Evolutionary conservation across 495 filamentous ascomycete species (phyloP), one percentile per base, ranked within the genome.

Genomic region (Cercophora sp.): DNA sequence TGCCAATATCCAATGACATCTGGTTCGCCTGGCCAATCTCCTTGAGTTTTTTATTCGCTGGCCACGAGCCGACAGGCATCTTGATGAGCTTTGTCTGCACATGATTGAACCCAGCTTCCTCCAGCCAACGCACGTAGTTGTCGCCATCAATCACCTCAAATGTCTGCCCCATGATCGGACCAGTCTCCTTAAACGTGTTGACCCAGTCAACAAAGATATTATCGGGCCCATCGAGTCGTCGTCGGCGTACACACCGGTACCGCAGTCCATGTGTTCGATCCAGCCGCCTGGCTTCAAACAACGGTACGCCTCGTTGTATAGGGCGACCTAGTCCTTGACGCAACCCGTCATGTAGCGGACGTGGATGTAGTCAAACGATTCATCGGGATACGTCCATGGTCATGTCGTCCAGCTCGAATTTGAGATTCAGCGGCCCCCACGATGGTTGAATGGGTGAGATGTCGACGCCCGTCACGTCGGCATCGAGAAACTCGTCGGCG

Each of bases 301-400:
- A 2, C 40, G 43, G 49, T 61, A 71, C 5, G 56, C 60, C 37
- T 76, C 56, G 20, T 52, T 19, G 34, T 72, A 66, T 2, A 71
- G 68, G 18, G 54, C 62, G 4, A 69, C 65, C 82, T 83, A 87
- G 58, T 86, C 74, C 13, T 56, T 60, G 41, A 86, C 70, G 19
- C 69, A 73, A 19, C 79, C 80, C 45, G 75, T 74, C 35, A 86
- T 60, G 11, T 72, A 67, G 25, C 81, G 76, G 4, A 80, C 70
- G 65, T 87, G 83, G 43, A 88, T 73, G 54, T 80, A 84, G 67
- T 88, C 85, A 57, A 87, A 88, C 45, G 60, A 50, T 35, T 78
- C 65, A 4, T 67, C 62, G 8, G 68, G 55, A 58, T 71, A 83
- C 1, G 74, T 65, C 81, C 81, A 85, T 15, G 67, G 59, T 72